Conservation (phyloP, 305 asterid genomes). For the Fraxinus albicans region DNA sequence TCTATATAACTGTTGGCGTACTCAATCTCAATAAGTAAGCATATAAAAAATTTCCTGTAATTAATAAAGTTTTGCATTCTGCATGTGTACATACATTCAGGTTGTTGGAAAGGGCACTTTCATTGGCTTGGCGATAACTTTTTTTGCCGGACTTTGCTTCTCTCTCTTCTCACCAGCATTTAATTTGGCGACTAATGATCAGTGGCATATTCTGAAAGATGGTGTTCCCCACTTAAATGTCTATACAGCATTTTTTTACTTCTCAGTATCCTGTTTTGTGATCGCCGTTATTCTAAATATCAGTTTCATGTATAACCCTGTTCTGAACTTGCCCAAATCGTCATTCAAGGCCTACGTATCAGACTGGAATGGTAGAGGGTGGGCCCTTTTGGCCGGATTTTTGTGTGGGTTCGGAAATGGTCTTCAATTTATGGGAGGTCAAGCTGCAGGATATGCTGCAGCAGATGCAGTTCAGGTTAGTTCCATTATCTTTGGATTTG, state of each 20-base stretch:
- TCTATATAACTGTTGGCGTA: not conserved
- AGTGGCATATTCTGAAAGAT: constrained; percentile 40
- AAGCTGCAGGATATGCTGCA: constrained; percentile 71
- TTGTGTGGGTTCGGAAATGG: constrained; percentile 63
- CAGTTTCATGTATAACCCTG: constrained; percentile 45
- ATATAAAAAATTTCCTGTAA: not conserved
- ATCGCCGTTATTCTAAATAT: constrained; percentile 42
- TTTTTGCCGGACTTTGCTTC: constrained; percentile 58
- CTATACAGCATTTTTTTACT: constrained; percentile 55
- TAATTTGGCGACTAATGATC: constrained; percentile 65
- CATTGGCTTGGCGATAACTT: constrained; percentile 43
- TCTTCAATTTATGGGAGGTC: constrained; percentile 66
- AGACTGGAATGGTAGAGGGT: constrained; percentile 61
- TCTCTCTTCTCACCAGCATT: constrained; percentile 57
- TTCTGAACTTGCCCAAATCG: constrained; percentile 42
- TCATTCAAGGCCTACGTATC: constrained; percentile 41
- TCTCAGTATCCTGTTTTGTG: constrained; percentile 49
- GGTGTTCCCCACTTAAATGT: constrained; percentile 55
- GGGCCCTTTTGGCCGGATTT: constrained; percentile 60
- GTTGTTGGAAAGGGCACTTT: constrained; percentile 49
- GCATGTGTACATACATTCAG: constrained; percentile 24
- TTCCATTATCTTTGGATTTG: not conserved
- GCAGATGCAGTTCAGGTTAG: constrained; percentile 66
- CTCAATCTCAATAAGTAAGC: not conserved
- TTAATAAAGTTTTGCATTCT: not conserved